Evolutionary conservation across 2,329 filamentous ascomycete genomes (phyloP).

Genomic region (Curvularia eragrostidis): DNA sequence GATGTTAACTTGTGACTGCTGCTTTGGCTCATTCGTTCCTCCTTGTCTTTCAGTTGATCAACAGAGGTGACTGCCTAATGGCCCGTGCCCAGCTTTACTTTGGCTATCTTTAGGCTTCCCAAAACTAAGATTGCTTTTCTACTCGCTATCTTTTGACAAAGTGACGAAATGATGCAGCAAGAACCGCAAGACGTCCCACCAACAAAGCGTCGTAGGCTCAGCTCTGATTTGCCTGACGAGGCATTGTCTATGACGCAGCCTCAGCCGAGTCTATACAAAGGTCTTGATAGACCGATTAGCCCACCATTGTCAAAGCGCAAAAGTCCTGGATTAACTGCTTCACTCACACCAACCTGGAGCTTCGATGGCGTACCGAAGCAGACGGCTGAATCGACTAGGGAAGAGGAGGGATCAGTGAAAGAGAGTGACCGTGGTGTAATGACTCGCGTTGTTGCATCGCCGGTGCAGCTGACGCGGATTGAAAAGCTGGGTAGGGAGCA

Average conservation of each 20-base stretch:
- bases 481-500: conserved; percentile 64
- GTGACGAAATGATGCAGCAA: conserved; percentile 14
- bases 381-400: conserved; percentile 2
- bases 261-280: conserved; percentile 4
- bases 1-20: neutral
- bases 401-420: neutral
- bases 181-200: conserved; percentile 16
- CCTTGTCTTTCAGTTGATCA: neutral
- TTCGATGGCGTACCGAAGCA: conserved; percentile 27
- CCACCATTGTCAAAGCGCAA: conserved; percentile 33
- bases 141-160: neutral
- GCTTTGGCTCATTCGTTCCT: neutral
- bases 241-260: conserved; percentile 8
- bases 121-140: neutral
- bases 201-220: conserved; percentile 40
- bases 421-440: neutral
- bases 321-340: conserved; percentile 1
- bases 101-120: neutral
- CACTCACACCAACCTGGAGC: conserved; percentile 19
- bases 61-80: conserved; percentile 12
- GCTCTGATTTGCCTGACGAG: conserved; percentile 10
- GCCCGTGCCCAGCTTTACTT: conserved; percentile 11
- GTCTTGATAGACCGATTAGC: conserved; percentile 38
- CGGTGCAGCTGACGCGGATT: conserved; percentile 75
- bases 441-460: conserved; percentile 60